These are phyloP conservation scores for Diversispora epigaea DNA, from an alignment of 192 early-diverging fungal species.

Conservation along the genomic window DNA sequence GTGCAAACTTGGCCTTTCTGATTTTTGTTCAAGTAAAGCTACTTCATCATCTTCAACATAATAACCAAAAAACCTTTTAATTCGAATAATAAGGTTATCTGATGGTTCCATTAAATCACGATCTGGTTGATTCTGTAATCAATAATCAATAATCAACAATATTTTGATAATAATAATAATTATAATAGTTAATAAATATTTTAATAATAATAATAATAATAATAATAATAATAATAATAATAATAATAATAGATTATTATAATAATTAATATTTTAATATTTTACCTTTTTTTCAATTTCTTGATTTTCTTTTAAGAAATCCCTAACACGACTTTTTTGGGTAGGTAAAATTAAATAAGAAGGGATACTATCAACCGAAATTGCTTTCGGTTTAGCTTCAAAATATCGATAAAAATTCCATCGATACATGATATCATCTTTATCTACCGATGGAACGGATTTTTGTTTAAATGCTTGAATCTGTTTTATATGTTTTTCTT, in stretches of 20 bases:
- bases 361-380: constrained; percentile 46
- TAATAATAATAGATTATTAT: not conserved
- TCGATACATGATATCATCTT: constrained; percentile 43
- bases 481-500: constrained; percentile 53
- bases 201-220: not conserved
- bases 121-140: not conserved
- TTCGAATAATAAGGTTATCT: not conserved
- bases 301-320: constrained; percentile 45
- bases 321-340: constrained; percentile 51
- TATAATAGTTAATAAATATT: not conserved
- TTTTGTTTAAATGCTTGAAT: constrained; percentile 43
- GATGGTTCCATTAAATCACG: not conserved
- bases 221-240: not conserved
- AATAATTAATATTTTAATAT: no score
- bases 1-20: not conserved
- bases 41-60: not conserved
- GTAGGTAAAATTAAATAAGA: constrained; percentile 43
- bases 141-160: no score
- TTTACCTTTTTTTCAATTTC: constrained; percentile 28
- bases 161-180: not conserved
- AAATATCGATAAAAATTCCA: constrained; percentile 56
- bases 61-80: constrained; percentile 17
- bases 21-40: not conserved
- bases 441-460: constrained; percentile 37
- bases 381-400: constrained; percentile 47